Conservation (phyloP, 192 early-diverging fungal genomes). For the Geosiphon pyriformis region DNA sequence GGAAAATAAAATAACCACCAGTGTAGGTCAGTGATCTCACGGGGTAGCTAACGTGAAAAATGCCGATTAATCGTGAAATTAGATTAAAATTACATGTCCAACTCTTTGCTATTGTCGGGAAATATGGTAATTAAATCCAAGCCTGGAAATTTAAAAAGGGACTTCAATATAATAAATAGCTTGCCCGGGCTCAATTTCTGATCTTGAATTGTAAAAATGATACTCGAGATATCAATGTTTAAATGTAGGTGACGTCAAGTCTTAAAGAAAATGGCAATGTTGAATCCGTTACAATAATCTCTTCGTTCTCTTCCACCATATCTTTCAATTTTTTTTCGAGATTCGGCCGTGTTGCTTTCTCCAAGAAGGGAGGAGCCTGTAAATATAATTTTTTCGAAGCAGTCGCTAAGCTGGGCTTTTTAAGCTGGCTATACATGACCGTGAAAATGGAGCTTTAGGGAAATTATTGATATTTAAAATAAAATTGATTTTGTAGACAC, state of each 20-base stretch:
- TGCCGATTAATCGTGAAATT: too few species aligned
- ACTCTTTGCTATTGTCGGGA: too few species aligned
- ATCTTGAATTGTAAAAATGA: too few species aligned
- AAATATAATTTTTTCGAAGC: slow-evolving; percentile 68
- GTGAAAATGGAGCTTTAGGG: background rate
- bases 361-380: slow-evolving; percentile 75
- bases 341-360: slow-evolving; percentile 80
- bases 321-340: slow-evolving; percentile 62
- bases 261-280: slow-evolving; percentile 56
- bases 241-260: slow-evolving; percentile 13
- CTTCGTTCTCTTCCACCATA: slow-evolving; percentile 61
- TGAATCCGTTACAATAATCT: slow-evolving; percentile 80
- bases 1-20: too few species aligned
- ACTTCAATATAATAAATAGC: too few species aligned
- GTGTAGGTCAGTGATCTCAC: too few species aligned
- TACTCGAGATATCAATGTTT: too few species aligned
- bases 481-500: slow-evolving; percentile 15
- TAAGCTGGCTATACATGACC: slow-evolving; percentile 66
- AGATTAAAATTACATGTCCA: too few species aligned
- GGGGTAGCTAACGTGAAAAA: too few species aligned
- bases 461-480: background rate
- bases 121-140: too few species aligned
- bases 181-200: too few species aligned
- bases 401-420: slow-evolving; percentile 69
- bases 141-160: too few species aligned